A percentile compares a stretch with the other conserved stretches of the same genome.
Conservation (phyloP, 495 filamentous ascomycete species). For the Tuber microsphaerosporum region DNA sequence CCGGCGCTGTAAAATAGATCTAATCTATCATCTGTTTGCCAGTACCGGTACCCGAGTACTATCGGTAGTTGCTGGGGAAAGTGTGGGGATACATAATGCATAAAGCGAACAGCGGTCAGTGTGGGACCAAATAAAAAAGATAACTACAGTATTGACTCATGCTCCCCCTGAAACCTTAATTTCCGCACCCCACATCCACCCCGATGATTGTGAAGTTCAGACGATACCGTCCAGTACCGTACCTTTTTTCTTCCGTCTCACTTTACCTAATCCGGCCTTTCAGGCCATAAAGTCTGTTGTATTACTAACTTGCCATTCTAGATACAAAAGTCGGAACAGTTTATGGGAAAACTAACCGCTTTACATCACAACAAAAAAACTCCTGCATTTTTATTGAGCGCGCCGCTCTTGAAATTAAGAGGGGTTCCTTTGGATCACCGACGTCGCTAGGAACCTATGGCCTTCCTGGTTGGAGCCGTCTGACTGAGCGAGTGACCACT, state of each 20-base stretch:
- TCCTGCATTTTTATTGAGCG: background rate
- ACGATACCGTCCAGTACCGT: background rate
- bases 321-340: background rate
- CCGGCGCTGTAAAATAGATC: background rate
- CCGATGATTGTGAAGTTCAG: background rate
- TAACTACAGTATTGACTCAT: background rate
- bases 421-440: background rate
- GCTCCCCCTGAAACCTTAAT: background rate
- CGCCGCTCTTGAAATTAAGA: background rate
- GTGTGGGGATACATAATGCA: background rate
- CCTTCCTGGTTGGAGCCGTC: background rate
- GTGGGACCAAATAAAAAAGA: background rate
- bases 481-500: background rate
- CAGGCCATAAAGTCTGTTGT: background rate
- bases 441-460: background rate
- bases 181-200: background rate
- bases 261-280: too few relatives aligned
- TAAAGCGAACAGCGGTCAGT: background rate
- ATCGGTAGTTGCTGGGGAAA: background rate
- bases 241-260: background rate
- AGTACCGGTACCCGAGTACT: too few relatives aligned
- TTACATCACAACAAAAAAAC: background rate
- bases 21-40: background rate
- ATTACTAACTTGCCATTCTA: background rate
- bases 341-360: background rate